phyloP scores from a whole-genome alignment of 345 rosid species.

The Citropsis articulata region DNA sequence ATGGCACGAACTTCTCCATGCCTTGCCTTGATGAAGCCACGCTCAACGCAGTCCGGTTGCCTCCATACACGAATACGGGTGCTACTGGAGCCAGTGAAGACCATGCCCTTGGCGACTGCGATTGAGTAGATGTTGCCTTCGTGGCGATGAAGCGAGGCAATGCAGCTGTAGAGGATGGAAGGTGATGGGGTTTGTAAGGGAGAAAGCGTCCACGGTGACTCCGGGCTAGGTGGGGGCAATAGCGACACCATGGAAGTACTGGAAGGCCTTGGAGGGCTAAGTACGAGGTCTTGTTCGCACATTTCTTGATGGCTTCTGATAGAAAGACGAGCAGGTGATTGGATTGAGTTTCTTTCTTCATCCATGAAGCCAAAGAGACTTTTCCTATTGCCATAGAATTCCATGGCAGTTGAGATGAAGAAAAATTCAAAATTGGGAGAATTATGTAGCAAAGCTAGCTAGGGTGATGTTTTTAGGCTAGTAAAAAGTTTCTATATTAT shows the following conservation, averaged over 20 bases:
- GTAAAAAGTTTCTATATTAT: neutral
- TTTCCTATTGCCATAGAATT: slow-evolving; percentile 25
- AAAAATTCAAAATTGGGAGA: too few species aligned
- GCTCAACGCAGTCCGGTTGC: slow-evolving; percentile 39
- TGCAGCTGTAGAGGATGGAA: slow-evolving; percentile 47
- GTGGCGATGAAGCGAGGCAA: slow-evolving; percentile 45
- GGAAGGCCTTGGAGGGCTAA: slow-evolving; percentile 37
- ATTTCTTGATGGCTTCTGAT: slow-evolving; percentile 20
- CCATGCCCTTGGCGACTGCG: slow-evolving; percentile 41
- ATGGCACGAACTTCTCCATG: slow-evolving; percentile 38
- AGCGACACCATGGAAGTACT: slow-evolving; percentile 12
- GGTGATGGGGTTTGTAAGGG: slow-evolving; percentile 43
- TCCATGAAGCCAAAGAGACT: slow-evolving; percentile 21
- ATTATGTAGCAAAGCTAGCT: too few species aligned
- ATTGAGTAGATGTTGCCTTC: slow-evolving; percentile 49
- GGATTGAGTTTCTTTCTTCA: slow-evolving; percentile 18
- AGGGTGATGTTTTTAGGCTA: neutral
- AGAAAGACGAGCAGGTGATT: slow-evolving; percentile 20
- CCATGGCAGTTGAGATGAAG: slow-evolving; percentile 22
- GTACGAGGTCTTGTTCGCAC: slow-evolving; percentile 29
- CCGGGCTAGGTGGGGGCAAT: slow-evolving; percentile 34
- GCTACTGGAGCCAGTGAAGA: slow-evolving; percentile 48
- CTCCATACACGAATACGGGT: slow-evolving; percentile 47
- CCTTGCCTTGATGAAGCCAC: slow-evolving; percentile 34
- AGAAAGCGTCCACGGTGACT: slow-evolving; percentile 49